Conservation (phyloP, 1,139 yeast species). For the Blastobotrys elegans region DNA sequence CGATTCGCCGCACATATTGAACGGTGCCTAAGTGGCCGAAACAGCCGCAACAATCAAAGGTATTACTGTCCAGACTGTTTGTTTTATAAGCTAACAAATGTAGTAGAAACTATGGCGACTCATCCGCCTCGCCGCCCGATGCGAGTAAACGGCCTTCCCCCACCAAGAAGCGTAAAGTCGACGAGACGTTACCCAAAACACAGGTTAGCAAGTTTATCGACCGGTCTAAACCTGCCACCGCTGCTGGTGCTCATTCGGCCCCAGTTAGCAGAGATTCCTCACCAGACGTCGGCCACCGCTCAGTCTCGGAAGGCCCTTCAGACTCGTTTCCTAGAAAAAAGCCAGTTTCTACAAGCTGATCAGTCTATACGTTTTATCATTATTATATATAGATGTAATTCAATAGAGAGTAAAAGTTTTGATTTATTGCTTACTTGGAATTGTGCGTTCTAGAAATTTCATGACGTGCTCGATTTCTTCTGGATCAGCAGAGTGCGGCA, state of each 20-base stretch:
- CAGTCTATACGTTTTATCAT: background rate
- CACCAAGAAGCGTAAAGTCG: conserved; percentile 11
- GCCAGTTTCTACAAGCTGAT: conserved; percentile 5
- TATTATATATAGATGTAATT: background rate
- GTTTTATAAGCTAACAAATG: background rate
- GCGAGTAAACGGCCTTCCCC: conserved; percentile 10
- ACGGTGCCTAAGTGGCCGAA: conserved; percentile 67
- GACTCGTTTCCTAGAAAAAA: conserved; percentile 7
- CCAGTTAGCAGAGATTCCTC: conserved; percentile 20
- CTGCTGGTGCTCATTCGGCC: conserved; percentile 15
- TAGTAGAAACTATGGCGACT: conserved; percentile 7
- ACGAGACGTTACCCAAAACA: conserved; percentile 22
- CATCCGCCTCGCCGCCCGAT: conserved; percentile 15
- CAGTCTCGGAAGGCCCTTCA: conserved; percentile 9
- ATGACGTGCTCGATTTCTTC: conserved; percentile 60
- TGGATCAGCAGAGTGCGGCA: conserved; percentile 64
- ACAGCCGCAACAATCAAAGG: conserved; percentile 23
- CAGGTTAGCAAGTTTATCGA: conserved; percentile 29
- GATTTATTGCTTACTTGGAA: background rate
- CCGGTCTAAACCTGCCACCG: conserved; percentile 12
- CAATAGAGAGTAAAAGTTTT: background rate
- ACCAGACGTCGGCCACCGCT: conserved; percentile 13
- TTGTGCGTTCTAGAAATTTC: conserved; percentile 41
- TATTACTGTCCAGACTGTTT: background rate
- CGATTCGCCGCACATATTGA: conserved; percentile 91